These are phyloP conservation scores for Trichoderma virens DNA, from an alignment of 495 filamentous ascomycete species.

Conservation along the genomic window DNA sequence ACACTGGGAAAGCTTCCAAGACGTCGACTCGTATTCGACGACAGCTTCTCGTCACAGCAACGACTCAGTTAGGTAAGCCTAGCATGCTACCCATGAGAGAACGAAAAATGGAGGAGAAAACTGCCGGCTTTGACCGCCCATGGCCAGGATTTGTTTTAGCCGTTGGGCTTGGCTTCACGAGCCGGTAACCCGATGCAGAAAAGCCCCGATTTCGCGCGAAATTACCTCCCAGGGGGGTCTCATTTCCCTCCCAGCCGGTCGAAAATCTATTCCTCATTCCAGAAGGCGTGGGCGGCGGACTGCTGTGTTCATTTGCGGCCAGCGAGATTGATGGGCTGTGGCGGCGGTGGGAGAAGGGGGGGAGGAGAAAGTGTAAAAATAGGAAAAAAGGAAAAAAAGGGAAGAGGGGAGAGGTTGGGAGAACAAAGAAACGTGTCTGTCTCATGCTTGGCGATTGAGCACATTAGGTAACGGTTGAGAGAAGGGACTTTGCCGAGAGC, in stretches of 20 bases:
- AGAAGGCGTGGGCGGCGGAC: neutral
- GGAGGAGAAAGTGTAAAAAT: neutral
- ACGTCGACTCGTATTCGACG: no score
- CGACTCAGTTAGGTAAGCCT: neutral
- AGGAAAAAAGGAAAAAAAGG: neutral
- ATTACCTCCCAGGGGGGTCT: neutral
- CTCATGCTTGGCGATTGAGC: neutral
- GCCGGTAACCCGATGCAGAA: neutral
- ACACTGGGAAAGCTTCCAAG: neutral
- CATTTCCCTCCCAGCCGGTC: neutral
- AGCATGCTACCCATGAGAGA: neutral
- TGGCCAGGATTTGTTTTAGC: neutral
- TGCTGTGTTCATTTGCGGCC: neutral
- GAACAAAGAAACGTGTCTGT: no score
- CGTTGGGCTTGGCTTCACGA: neutral
- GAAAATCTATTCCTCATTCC: neutral
- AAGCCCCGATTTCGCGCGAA: neutral
- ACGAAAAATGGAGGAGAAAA: neutral
- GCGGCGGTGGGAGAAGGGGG: neutral
- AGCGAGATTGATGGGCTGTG: neutral
- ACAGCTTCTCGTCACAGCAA: neutral
- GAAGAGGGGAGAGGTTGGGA: neutral
- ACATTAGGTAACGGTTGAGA: no score
- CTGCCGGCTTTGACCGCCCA: neutral
- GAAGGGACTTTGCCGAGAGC: no score